A percentile compares a stretch with the other conserved stretches of the same genome.
Conservation (phyloP, 495 filamentous ascomycete genomes). For the Aspergillus nidulans region DNA sequence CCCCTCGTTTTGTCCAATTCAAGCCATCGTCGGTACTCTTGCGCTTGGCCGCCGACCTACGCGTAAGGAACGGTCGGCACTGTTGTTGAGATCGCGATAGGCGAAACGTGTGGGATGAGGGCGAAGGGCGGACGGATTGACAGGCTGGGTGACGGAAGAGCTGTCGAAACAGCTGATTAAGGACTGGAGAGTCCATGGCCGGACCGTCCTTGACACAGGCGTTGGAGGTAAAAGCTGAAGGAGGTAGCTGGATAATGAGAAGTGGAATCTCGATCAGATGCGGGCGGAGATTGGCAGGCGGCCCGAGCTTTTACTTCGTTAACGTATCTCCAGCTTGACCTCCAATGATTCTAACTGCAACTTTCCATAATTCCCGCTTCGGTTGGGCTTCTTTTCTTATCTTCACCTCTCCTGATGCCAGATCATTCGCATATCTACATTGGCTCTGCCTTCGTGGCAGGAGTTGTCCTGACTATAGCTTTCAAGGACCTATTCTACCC, state of each 20-base stretch:
- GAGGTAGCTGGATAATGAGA: background rate
- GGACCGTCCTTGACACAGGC: background rate
- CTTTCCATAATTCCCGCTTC: background rate
- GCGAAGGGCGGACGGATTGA: slow-evolving; percentile 45
- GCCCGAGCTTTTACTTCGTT: slow-evolving; percentile 28
- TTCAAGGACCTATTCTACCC: slow-evolving; percentile 67
- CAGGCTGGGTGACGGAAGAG: slow-evolving; percentile 70
- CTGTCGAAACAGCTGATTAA: slow-evolving; percentile 75
- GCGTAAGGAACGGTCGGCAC: slow-evolving; percentile 40
- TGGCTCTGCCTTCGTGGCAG: slow-evolving; percentile 67
- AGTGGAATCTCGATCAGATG: slow-evolving; percentile 7
- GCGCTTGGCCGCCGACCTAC: slow-evolving; percentile 27
- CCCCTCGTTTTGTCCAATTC: slow-evolving; percentile 75
- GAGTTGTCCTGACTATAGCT: slow-evolving; percentile 65
- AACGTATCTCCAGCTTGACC: background rate
- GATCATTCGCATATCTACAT: slow-evolving; percentile 43
- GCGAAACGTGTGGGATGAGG: slow-evolving; percentile 17
- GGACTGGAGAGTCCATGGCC: slow-evolving; percentile 75
- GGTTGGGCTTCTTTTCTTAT: background rate
- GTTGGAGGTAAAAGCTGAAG: slow-evolving; percentile 5
- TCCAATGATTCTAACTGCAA: background rate
- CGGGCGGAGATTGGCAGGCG: slow-evolving; percentile 18
- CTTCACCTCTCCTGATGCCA: slow-evolving; percentile 12
- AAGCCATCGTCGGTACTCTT: slow-evolving; percentile 30
- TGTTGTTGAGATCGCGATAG: slow-evolving; percentile 29